Evolutionary conservation across 805 yeast species (phyloP).

Genomic region (Saccharomycopsis fibuligera): DNA sequence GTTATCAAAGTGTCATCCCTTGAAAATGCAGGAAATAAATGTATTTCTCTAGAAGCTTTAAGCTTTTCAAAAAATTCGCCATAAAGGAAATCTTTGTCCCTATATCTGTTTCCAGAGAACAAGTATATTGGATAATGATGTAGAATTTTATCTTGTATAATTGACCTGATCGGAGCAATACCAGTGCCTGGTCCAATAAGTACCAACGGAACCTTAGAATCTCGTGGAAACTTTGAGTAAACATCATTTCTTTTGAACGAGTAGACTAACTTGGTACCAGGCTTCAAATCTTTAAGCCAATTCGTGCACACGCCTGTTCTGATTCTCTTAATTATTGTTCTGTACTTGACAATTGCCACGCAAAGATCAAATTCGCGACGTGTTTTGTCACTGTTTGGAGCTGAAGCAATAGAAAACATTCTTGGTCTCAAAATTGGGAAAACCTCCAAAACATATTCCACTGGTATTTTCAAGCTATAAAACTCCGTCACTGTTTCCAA

Average conservation of each 20-base stretch:
- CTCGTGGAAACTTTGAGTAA: neutral
- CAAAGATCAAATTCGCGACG: conserved; percentile 63
- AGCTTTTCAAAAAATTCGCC: conserved; percentile 44
- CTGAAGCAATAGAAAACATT: conserved; percentile 77
- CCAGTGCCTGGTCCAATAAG: conserved; percentile 95
- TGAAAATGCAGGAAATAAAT: conserved; percentile 41
- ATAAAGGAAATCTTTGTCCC: conserved; percentile 63
- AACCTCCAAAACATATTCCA: conserved; percentile 67
- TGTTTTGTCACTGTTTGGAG: conserved; percentile 28
- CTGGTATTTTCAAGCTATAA: conserved; percentile 65
- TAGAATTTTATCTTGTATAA: conserved; percentile 41
- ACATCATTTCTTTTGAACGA: conserved; percentile 6
- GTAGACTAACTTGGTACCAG: conserved; percentile 25
- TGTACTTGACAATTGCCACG: conserved; percentile 80
- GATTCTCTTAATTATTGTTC: conserved; percentile 58
- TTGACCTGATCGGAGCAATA: conserved; percentile 81
- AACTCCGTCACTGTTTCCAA: conserved; percentile 82
- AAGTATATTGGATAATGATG: conserved; percentile 36
- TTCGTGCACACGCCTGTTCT: conserved; percentile 15
- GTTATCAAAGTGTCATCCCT: conserved; percentile 30
- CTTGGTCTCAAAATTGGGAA: conserved; percentile 79
- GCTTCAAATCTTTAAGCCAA: conserved; percentile 5
- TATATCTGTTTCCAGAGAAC: conserved; percentile 70
- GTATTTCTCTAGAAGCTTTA: conserved; percentile 27
- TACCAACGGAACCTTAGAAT: conserved; percentile 43